Percentiles rank a stretch among this genome's conserved stretches.
phyloP scores from a whole-genome alignment of 495 filamentous ascomycete species.

The Xylaria longipes region DNA sequence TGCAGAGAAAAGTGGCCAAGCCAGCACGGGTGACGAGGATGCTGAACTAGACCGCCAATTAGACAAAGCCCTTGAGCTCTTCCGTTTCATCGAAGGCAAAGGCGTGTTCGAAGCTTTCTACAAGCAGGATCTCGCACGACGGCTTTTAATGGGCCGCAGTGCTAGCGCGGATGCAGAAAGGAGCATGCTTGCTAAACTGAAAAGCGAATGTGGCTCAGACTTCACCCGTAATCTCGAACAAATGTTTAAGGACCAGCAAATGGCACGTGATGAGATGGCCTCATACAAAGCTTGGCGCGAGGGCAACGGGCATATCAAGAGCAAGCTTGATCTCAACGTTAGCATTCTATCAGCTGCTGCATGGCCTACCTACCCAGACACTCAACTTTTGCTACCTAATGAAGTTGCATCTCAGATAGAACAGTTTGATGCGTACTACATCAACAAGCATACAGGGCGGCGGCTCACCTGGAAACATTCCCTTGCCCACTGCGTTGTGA shows the following conservation, averaged over 20 bases:
- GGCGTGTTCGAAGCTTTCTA: conserved; percentile 99
- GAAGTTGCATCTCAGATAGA: conserved; percentile 70
- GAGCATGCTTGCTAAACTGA: conserved; percentile 89
- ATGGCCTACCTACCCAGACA: conserved; percentile 91
- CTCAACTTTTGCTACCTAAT: conserved; percentile 75
- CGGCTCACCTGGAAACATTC: conserved; percentile 92
- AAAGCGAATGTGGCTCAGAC: conserved; percentile 88
- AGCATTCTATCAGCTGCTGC: conserved; percentile 84
- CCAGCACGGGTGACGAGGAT: conserved; percentile 78
- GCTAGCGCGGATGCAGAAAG: conserved; percentile 94
- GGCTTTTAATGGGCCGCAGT: conserved; percentile 87
- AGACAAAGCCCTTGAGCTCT: conserved; percentile 89
- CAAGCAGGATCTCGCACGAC: conserved; percentile 91
- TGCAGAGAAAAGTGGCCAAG: conserved; percentile 60
- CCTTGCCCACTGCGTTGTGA: conserved; percentile 84
- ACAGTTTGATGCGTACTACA: conserved; percentile 82
- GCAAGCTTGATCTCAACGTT: conserved; percentile 79
- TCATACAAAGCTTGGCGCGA: conserved; percentile 67
- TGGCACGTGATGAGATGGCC: conserved; percentile 82
- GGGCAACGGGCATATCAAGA: conserved; percentile 53
- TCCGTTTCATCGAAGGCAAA: conserved; percentile 96
- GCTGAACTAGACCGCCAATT: conserved; percentile 87
- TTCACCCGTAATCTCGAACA: conserved; percentile 97
- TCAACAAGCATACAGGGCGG: conserved; percentile 83
- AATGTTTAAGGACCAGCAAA: conserved; percentile 98